phyloP scores from a whole-genome alignment of 306 rosid species.

The Glycyrrhiza uralensis region DNA sequence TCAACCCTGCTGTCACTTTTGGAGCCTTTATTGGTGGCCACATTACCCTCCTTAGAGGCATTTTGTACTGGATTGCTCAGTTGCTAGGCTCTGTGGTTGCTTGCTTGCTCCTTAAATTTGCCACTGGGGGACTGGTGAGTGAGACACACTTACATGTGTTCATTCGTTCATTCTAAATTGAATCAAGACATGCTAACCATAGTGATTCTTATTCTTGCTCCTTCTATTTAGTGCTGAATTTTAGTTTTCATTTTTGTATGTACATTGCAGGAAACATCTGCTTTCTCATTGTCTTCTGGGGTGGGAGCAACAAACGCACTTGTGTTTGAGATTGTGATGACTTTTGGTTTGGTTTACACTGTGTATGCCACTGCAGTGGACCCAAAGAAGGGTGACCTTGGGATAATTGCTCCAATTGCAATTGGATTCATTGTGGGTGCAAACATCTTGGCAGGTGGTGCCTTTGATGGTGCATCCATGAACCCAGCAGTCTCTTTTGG shows the following conservation, averaged over 20 bases:
- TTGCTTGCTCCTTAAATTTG: conserved; percentile 65
- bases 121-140: conserved; percentile 74
- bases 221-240: neutral
- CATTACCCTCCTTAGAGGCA: conserved; percentile 51
- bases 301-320: conserved; percentile 67
- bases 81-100: conserved; percentile 76
- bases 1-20: conserved; percentile 79
- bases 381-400: conserved; percentile 64
- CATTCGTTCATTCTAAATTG: neutral
- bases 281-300: conserved; percentile 56
- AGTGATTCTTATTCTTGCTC: neutral
- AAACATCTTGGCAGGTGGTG: conserved; percentile 80
- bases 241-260: neutral
- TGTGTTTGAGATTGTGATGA: conserved; percentile 77
- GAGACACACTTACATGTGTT: neutral
- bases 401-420: conserved; percentile 76
- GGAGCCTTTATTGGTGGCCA: conserved; percentile 81
- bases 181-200: neutral
- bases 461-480: conserved; percentile 85
- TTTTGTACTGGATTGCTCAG: conserved; percentile 83
- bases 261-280: conserved; percentile 56
- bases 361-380: conserved; percentile 77
- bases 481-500: conserved; percentile 88
- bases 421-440: conserved; percentile 85
- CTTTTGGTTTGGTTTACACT: conserved; percentile 75